Evolutionary conservation across 2,329 filamentous ascomycete genomes (phyloP).

Genomic region (Capronia coronata): DNA sequence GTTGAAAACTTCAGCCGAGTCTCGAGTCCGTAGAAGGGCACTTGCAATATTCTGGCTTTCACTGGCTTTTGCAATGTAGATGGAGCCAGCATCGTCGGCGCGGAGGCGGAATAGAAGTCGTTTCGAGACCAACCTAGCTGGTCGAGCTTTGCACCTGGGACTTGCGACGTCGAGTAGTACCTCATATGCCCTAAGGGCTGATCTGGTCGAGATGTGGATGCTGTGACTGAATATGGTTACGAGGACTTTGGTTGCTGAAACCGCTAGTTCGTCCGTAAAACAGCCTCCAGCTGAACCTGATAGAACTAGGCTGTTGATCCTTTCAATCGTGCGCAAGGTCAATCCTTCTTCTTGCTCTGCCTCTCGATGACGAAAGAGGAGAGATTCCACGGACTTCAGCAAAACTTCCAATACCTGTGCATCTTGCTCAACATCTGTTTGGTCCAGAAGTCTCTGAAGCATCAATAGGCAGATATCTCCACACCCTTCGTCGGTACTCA

Average conservation of each 20-base stretch:
- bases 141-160: conserved; percentile 48
- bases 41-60: conserved; percentile 69
- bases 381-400: conserved; percentile 16
- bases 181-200: conserved; percentile 15
- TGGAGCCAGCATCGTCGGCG: conserved; percentile 70
- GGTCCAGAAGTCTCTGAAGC: conserved; percentile 11
- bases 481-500: not conserved
- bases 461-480: conserved; percentile 15
- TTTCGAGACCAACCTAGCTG: conserved; percentile 67
- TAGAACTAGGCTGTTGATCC: conserved; percentile 10
- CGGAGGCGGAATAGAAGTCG: conserved; percentile 75
- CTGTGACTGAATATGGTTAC: conserved; percentile 20
- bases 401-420: conserved; percentile 14
- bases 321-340: conserved; percentile 10
- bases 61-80: conserved; percentile 63
- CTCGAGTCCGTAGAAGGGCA: conserved; percentile 59
- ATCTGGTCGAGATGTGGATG: conserved; percentile 11
- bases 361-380: conserved; percentile 15
- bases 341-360: conserved; percentile 13
- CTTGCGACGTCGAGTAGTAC: conserved; percentile 18
- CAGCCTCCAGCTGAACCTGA: conserved; percentile 3
- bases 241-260: conserved; percentile 18
- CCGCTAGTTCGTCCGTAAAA: conserved; percentile 14
- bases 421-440: conserved; percentile 17
- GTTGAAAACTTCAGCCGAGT: conserved; percentile 39